Evolutionary conservation across 176 grass and related monocot species (phyloP).

Genomic region (Oryza glaberrima): DNA sequence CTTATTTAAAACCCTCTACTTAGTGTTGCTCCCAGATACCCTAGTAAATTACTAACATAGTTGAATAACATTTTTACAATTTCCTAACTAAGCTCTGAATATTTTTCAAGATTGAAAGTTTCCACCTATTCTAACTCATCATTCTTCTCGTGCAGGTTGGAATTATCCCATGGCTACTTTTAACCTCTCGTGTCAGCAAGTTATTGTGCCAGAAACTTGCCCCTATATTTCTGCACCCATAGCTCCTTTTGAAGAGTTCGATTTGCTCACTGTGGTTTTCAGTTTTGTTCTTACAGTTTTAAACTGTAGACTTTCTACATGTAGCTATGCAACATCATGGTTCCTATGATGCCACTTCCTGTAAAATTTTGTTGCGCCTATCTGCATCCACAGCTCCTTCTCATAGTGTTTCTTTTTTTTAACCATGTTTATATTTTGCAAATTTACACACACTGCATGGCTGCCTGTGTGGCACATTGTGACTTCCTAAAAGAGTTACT

Average conservation of each 20-base stretch:
- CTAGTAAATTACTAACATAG: background rate
- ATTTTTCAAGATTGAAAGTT: background rate
- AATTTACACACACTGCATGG: background rate
- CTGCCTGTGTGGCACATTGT: background rate
- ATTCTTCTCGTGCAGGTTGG: conserved; percentile 63
- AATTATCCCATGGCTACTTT: conserved; percentile 89
- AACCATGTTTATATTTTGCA: background rate
- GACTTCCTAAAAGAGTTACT: background rate
- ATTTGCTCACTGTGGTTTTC: background rate
- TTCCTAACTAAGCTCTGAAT: background rate
- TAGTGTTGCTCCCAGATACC: background rate
- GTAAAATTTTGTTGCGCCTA: background rate
- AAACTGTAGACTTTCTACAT: background rate
- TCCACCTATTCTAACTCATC: background rate
- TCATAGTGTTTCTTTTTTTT: background rate
- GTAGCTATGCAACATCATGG: background rate
- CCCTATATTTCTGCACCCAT: conserved; percentile 48
- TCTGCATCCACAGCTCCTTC: background rate
- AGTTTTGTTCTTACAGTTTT: background rate
- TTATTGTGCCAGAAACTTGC: conserved; percentile 62
- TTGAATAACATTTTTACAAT: background rate
- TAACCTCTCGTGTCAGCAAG: conserved; percentile 73
- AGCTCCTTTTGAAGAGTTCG: background rate
- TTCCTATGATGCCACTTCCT: conserved; percentile 1
- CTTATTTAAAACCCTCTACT: background rate